phyloP scores from a whole-genome alignment of 225 moss, liverwort and hornwort species.

The Physcomitrium patens region DNA sequence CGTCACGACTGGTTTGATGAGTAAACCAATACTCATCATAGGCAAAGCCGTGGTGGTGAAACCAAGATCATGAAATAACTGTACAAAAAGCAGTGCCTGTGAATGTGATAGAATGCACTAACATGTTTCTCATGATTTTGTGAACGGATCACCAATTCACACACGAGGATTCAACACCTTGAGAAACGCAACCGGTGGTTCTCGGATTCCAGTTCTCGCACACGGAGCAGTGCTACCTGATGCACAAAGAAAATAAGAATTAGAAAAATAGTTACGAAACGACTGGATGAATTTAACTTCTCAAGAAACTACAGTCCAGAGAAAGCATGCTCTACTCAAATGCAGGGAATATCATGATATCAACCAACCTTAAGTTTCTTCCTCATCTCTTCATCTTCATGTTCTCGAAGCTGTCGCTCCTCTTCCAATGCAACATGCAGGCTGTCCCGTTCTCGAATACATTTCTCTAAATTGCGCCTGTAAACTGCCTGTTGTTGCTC shows the following conservation, averaged over 20 bases:
- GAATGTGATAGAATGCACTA: constrained; percentile 8
- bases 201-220: constrained; percentile 50
- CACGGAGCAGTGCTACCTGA: constrained; percentile 47
- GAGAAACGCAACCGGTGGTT: constrained; percentile 48
- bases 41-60: constrained; percentile 9
- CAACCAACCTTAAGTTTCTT: constrained; percentile 44
- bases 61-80: constrained; percentile 29
- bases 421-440: constrained; percentile 45
- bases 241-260: not conserved
- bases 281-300: not conserved
- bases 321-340: not conserved
- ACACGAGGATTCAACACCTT: constrained; percentile 33
- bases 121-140: constrained; percentile 13
- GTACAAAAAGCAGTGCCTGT: constrained; percentile 22
- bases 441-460: constrained; percentile 43
- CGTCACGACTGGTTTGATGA: constrained; percentile 7
- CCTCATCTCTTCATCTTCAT: constrained; percentile 51
- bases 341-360: not conserved
- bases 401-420: constrained; percentile 47
- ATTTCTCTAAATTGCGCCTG: constrained; percentile 47
- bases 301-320: not conserved
- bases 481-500: constrained; percentile 46
- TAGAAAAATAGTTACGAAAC: not conserved
- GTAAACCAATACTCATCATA: constrained; percentile 11
- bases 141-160: not conserved